Base-by-base conservation (phyloP, 768 basidiomycete genomes). In the Lactifluus piperatus region DNA sequence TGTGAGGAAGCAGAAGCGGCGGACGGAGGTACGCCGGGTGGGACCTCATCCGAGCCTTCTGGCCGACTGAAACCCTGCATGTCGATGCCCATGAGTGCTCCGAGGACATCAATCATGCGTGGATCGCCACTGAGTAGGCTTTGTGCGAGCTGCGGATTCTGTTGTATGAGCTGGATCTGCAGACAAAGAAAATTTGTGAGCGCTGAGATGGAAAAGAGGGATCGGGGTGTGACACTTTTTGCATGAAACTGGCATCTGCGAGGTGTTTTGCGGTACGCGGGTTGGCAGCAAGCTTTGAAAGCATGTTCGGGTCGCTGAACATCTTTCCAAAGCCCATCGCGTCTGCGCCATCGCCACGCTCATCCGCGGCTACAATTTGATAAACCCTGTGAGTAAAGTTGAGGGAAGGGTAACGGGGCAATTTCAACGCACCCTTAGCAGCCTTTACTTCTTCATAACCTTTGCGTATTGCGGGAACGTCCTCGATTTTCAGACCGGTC, bases 41-140 rank as follows among this genome's bases (percentile, higher is more conserved):
- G 88, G 48, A 86, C 73, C 54, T 91, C 90, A 56, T 86, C 79
- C 10, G 91, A 91, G 36, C 88, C 93, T 74, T 91, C 91, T 18
- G 87, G 84, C 56, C 93, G 79, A 52, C 82, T 78, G 71, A 90
- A 87, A 57, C 87, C 91, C 72, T 90, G 85, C 73, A 97, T 81
- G 73, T 97, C 92, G 65, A 97, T 79, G 34, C 92, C 92, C 88
- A 97, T 91, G 57, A 91, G 79, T 11, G 84, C 94, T 60, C 94
- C 94, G 45, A 97, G 77, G 16, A 93, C 93, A 68, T 91, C 87
- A 71, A 93, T 91, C 91, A 97, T 93, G 58, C 94, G 82, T 36
- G 94, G 84, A 72, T 97, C 94, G 61, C 82, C 75, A 37, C 65
- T 89, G 70, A 67, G 82, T 79, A 46, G 80, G 62, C 68, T 71